These are phyloP conservation scores for Pyrus communis DNA, from an alignment of 306 rosid genomes.

Conservation along the genomic window DNA sequence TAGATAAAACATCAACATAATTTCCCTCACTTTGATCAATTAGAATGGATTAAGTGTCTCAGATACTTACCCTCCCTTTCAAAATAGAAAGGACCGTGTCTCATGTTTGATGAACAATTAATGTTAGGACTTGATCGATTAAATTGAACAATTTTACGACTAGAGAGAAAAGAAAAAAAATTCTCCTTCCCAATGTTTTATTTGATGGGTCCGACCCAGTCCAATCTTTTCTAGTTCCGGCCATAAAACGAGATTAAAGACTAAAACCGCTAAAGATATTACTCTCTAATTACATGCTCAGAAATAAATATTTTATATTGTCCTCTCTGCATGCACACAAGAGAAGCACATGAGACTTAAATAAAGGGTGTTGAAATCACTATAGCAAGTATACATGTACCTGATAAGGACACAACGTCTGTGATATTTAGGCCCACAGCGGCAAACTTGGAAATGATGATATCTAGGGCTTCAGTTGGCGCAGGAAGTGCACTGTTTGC, in stretches of 20 bases:
- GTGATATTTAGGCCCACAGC: conserved; percentile 43
- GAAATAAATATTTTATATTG: no score
- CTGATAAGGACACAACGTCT: conserved; percentile 70
- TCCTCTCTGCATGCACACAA: neutral
- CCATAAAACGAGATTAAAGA: neutral
- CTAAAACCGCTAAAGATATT: neutral
- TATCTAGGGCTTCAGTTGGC: conserved; percentile 41
- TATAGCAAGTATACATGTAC: conserved; percentile 14
- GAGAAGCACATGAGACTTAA: neutral
- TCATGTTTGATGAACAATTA: no score
- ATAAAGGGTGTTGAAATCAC: neutral
- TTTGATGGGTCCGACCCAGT: no score
- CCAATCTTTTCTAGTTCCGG: neutral
- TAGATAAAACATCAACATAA: neutral
- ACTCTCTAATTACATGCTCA: neutral
- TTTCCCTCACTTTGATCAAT: no score
- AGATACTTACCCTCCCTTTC: no score
- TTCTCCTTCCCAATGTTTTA: no score
- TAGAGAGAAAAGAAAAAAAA: no score
- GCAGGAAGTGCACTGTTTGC: conserved; percentile 46
- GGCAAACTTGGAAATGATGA: conserved; percentile 42
- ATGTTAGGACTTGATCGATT: no score
- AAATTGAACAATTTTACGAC: no score
- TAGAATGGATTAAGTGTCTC: no score
- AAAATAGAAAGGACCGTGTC: no score